Evolutionary conservation across 2,329 filamentous ascomycete genomes (phyloP).

Genomic region (Penicillium sp.): DNA sequence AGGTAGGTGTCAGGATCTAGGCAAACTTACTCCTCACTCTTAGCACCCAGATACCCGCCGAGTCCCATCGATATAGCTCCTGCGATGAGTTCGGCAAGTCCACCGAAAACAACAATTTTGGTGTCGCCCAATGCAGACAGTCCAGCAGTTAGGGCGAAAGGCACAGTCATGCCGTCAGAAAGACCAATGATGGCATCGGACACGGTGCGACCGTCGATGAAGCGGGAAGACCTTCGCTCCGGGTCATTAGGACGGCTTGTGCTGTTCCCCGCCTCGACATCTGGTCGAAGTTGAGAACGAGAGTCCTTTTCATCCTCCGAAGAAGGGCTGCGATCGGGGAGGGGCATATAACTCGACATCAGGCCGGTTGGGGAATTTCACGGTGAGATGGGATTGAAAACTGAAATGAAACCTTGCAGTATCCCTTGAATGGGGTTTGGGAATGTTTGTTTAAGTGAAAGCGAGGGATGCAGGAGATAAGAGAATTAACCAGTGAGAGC

Average conservation of each 20-base stretch:
- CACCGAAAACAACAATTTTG: constrained; percentile 66
- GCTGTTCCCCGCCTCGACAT: constrained; percentile 13
- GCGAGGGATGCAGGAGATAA: neutral
- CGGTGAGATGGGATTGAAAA: constrained; percentile 8
- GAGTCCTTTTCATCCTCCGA: constrained; percentile 30
- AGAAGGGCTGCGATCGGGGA: constrained; percentile 16
- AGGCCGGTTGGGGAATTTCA: constrained; percentile 31
- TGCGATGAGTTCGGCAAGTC: constrained; percentile 70
- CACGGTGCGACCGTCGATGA: constrained; percentile 37
- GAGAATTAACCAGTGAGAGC: constrained; percentile 5
- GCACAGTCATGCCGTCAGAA: constrained; percentile 74
- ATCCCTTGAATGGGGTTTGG: constrained; percentile 6
- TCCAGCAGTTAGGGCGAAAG: constrained; percentile 74
- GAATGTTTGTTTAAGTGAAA: constrained; percentile 6
- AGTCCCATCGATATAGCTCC: constrained; percentile 77
- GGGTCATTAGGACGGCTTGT: constrained; percentile 1
- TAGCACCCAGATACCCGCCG: constrained; percentile 67
- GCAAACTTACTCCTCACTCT: constrained; percentile 38
- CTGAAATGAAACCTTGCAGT: neutral
- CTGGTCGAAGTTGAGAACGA: constrained; percentile 15
- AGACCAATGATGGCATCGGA: constrained; percentile 70
- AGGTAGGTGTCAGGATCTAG: too few species aligned
- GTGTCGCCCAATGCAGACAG: constrained; percentile 61
- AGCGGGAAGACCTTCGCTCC: constrained; percentile 25
- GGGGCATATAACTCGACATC: constrained; percentile 28